Evolutionary conservation across 345 rosid species (phyloP).

Genomic region (Euphorbia pulcherrima): DNA sequence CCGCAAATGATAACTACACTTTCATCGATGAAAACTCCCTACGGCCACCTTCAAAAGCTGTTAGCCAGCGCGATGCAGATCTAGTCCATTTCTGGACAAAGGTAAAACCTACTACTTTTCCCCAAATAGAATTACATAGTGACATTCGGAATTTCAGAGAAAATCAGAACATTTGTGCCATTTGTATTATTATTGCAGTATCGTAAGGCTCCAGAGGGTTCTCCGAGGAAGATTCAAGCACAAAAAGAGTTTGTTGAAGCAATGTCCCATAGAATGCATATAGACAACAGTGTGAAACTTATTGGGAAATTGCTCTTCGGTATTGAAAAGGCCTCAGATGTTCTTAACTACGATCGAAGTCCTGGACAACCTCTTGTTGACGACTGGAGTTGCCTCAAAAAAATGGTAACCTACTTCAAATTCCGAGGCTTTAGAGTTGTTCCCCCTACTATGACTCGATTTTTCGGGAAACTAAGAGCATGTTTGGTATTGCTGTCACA

Average conservation of each 20-base stretch:
- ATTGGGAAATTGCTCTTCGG: constrained; percentile 86
- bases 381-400: constrained; percentile 90
- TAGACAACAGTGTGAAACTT: constrained; percentile 74
- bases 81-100: constrained; percentile 92
- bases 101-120: constrained; percentile 37
- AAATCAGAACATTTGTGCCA: neutral
- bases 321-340: constrained; percentile 56
- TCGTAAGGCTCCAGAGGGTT: constrained; percentile 90
- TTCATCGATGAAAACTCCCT: constrained; percentile 64
- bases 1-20: constrained; percentile 83
- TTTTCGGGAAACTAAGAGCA: neutral
- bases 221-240: constrained; percentile 61
- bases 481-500: no score
- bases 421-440: neutral
- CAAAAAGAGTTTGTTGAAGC: constrained; percentile 82
- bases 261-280: constrained; percentile 84
- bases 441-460: neutral
- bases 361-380: constrained; percentile 88
- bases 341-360: constrained; percentile 53
- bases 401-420: constrained; percentile 42
- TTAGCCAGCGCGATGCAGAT: constrained; percentile 97
- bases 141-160: neutral
- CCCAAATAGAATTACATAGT: neutral
- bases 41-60: constrained; percentile 53
- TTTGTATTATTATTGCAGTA: constrained; percentile 46